Evolutionary conservation across 2,329 filamentous ascomycete species (phyloP).

Genomic region (Aspergillus ibericus): DNA sequence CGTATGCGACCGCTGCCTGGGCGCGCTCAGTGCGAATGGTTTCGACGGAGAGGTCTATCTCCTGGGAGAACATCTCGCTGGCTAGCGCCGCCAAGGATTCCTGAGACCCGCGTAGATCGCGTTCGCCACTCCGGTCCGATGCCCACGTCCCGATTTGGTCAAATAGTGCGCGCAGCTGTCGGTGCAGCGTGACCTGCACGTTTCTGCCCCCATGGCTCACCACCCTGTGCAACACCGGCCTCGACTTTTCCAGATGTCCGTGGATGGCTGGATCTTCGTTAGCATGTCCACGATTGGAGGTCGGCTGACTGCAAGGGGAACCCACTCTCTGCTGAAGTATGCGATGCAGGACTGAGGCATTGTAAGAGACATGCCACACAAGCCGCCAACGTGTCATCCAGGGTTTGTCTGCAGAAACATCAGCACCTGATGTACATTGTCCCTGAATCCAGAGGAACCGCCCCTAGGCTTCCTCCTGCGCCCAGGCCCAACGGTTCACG

Average conservation of each 20-base stretch:
- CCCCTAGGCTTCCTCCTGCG: not conserved
- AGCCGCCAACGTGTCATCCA: conserved; percentile 40
- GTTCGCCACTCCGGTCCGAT: conserved; percentile 12
- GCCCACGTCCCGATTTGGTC: conserved; percentile 29
- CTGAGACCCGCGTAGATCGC: conserved; percentile 27
- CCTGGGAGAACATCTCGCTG: conserved; percentile 31
- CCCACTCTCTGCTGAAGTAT: conserved; percentile 27
- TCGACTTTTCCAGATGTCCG: conserved; percentile 30
- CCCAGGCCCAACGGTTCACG: not conserved
- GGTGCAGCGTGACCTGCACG: conserved; percentile 37
- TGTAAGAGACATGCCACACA: conserved; percentile 41
- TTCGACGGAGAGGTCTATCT: conserved; percentile 39
- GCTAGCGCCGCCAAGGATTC: conserved; percentile 30
- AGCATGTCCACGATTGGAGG: conserved; percentile 14
- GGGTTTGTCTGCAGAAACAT: conserved; percentile 20
- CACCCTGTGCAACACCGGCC: conserved; percentile 30
- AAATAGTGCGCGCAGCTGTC: conserved; percentile 36
- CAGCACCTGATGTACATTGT: not conserved
- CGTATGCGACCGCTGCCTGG: conserved; percentile 35
- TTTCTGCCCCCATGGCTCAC: conserved; percentile 34
- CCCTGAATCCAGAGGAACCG: not conserved
- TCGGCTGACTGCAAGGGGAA: not conserved
- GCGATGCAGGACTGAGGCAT: conserved; percentile 35
- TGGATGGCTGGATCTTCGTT: conserved; percentile 32
- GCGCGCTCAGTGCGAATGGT: conserved; percentile 40